phyloP scores from a whole-genome alignment of 306 rosid genomes.

The Pachyrhizus erosus region DNA sequence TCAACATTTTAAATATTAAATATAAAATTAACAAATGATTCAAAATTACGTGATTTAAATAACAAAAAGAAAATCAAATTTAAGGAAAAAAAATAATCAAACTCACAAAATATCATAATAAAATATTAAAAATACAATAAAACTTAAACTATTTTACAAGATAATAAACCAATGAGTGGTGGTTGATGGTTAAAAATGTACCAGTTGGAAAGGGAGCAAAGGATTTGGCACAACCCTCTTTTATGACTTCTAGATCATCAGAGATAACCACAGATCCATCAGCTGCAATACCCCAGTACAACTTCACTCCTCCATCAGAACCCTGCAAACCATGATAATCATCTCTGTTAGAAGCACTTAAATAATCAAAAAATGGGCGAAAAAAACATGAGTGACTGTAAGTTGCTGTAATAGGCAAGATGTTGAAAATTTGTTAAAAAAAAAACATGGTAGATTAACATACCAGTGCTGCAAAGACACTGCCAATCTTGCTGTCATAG shows the following conservation, averaged over 20 bases:
- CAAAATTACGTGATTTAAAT: no score
- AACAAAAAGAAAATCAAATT: no score
- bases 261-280: constrained; percentile 98
- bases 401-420: no score
- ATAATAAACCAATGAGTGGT: background rate
- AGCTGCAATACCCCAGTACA: constrained; percentile 95
- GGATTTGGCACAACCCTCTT: constrained; percentile 96
- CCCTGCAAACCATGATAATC: constrained; percentile 59
- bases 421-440: no score
- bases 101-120: no score
- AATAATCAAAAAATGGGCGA: background rate
- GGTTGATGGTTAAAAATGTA: constrained; percentile 18
- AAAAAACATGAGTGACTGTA: background rate
- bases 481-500: constrained; percentile 85
- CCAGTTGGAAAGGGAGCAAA: constrained; percentile 98
- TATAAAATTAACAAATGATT: no score
- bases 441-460: background rate
- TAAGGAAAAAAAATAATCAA: background rate
- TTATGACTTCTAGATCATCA: constrained; percentile 83
- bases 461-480: constrained; percentile 94
- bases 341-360: background rate
- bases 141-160: background rate
- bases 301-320: constrained; percentile 91
- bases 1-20: no score
- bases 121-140: background rate